Conservation (phyloP, 192 early-diverging fungal genomes). For the Spizellomyces sp. region DNA sequence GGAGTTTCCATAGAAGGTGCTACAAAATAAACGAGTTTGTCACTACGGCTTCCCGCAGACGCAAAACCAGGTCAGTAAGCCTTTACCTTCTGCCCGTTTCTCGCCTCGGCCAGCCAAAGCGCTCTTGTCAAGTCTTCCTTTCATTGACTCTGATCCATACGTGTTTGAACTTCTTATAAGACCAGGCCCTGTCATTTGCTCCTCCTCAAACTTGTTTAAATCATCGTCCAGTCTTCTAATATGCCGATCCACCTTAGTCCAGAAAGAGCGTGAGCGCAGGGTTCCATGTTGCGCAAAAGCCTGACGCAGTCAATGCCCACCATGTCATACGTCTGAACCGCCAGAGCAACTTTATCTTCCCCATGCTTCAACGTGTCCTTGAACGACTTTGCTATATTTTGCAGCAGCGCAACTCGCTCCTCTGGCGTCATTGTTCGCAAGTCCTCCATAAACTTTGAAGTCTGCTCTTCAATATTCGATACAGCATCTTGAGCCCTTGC, state of each 20-base stretch:
- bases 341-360: conserved; percentile 92
- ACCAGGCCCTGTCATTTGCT: conserved; percentile 50
- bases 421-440: conserved; percentile 49
- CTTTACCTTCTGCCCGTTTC: not conserved
- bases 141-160: not conserved
- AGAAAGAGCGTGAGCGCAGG: not conserved
- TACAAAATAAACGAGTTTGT: no score
- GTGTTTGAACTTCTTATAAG: not conserved
- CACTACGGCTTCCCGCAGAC: no score
- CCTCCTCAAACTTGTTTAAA: conserved; percentile 87
- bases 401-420: conserved; percentile 55
- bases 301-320: conserved; percentile 40
- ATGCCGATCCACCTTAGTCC: conserved; percentile 78
- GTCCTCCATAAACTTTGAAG: conserved; percentile 72
- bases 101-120: conserved; percentile 1
- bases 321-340: conserved; percentile 90
- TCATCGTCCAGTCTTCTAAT: conserved; percentile 90
- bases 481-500: conserved; percentile 76
- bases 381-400: conserved; percentile 57
- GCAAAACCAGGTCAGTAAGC: no score
- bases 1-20: no score
- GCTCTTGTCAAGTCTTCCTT: not conserved
- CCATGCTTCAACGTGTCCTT: conserved; percentile 82
- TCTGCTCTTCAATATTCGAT: conserved; percentile 65
- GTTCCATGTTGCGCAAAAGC: no score